Base-by-base conservation (phyloP, 2,329 filamentous ascomycete species). In the Stylonectria norvegica region DNA sequence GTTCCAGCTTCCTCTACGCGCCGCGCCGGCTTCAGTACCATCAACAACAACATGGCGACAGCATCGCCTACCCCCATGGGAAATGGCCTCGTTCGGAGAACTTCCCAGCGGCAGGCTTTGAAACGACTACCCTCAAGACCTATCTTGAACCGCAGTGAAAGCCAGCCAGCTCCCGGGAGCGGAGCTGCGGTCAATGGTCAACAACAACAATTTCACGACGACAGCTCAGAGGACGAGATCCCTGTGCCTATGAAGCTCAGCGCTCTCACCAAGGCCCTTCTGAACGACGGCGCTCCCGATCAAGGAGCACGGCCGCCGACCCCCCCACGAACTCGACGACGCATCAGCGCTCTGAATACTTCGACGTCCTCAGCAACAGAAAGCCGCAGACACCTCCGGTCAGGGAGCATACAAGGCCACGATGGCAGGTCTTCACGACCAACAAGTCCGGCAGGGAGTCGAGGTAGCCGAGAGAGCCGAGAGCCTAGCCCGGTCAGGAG, bases 141-240 rank as follows among this genome's bases (percentile, higher is more conserved):
- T 5, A 62, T 65, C 18, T 50, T 73, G 34, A 64, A 58, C 40
- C 68, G 73, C 42, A 66, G 63, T 53, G 73, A 75, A 40, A 72
- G 68, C 43, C 72, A 72, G 36, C 63, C 66, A 7, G 60, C 57
- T 8, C 50, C 60, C 14, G 49, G 60, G 1, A 49, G 53, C 12
- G 46, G 58, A 20, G 43, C 56, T 29, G 45, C 55, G 31, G 43
- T 59, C 8, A 54, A 61, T 42, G 49, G 58, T 35, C 66, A 68
- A 27, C 63, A 71, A 39, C 71, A 71, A 43, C 73, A 62, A 43
- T 83, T 62, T 44, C 50, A 61, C 52, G 83, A 87, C 55, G 90
- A 95, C 60, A 95, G 88, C 71, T 95, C 90, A 17, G 91, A 96
- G 66, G 91, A 96, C 58, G 91, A 96, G 66, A 87, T 94, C 19